Evolutionary conservation across 345 rosid genomes (phyloP), one percentile per base, ranked within the genome.

Genomic region (Atalantia buxifolia): DNA sequence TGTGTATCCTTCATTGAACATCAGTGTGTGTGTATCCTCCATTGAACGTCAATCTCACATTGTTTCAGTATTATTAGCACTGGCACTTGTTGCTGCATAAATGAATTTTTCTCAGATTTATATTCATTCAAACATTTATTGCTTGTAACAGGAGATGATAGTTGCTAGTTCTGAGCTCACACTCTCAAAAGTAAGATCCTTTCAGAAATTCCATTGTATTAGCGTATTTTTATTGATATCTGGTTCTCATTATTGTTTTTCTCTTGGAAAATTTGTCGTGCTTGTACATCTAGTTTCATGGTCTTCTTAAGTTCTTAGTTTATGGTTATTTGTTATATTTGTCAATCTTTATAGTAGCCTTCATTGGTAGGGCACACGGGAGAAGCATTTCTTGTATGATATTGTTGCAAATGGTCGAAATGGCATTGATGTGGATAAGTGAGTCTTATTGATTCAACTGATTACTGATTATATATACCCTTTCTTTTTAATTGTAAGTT

Each of bases 361-460:
- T 78, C 40, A 31, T 71, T 35, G 85, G 77, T 77, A 93, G 98
- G 84, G 81, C 69, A 74, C 85, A 33, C 81, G 50, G 60, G 97
- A 90, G 85, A 95, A 93, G 80, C 89, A 80, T 40, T 95, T 91
- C 88, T 84, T 95, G 84, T 93, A 92, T 86, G 99, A 95, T 79
- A 92, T 95, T 85, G 99, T 95, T 77, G 98, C 99, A 77, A 95
- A 95, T 85, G 99, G 99, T 78, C 91, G 94, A 82, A 95, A 92
- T 83, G 98, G 99, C 80, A 90, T 95, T 76, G 99, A 95, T 38
- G 99, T 95, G 77, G 99, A 95, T 88, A 95, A 95, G 90, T 83
- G 38, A 76, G 85, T 24, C 71, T 78, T 53, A 74, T 4, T 50
- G 12, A 63, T 77, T 77, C 76, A 36, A 53, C 77, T 27, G 69